phyloP scores from a whole-genome alignment of 2,329 filamentous ascomycete species.

The Westerdykella ornata region DNA sequence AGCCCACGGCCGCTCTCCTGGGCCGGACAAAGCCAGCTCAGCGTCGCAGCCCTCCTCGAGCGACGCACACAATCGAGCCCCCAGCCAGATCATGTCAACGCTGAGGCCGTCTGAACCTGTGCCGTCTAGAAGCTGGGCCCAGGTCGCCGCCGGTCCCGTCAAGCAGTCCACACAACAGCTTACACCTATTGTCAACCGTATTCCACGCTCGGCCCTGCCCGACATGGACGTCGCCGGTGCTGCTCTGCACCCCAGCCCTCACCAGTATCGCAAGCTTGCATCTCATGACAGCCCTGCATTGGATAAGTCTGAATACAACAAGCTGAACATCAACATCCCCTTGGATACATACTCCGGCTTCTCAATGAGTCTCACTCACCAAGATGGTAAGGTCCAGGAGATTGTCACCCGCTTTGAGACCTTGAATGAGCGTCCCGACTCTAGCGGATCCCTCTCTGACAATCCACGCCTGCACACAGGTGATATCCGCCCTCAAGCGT shows the following conservation, averaged over 20 bases:
- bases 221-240: conserved; percentile 1
- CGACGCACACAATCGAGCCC: neutral
- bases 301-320: conserved; percentile 10
- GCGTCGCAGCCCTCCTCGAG: neutral
- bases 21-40: neutral
- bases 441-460: conserved; percentile 8
- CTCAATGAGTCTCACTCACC: conserved; percentile 17
- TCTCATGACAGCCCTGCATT: conserved; percentile 8
- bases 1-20: neutral
- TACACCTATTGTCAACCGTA: conserved; percentile 8
- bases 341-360: conserved; percentile 14
- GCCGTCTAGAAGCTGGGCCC: conserved; percentile 4
- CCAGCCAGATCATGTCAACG: conserved; percentile 19
- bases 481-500: conserved; percentile 1
- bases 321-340: conserved; percentile 21
- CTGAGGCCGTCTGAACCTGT: conserved; percentile 12
- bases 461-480: conserved; percentile 1
- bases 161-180: conserved; percentile 3
- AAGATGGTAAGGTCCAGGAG: conserved; percentile 23
- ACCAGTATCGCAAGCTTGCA: conserved; percentile 2
- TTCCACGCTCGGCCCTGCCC: conserved; percentile 18
- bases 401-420: conserved; percentile 18
- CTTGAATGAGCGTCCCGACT: conserved; percentile 6
- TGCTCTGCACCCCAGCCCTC: neutral
- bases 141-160: conserved; percentile 1